Conservation (phyloP, 2,329 filamentous ascomycete genomes). For the Zymoseptoria brevis region DNA sequence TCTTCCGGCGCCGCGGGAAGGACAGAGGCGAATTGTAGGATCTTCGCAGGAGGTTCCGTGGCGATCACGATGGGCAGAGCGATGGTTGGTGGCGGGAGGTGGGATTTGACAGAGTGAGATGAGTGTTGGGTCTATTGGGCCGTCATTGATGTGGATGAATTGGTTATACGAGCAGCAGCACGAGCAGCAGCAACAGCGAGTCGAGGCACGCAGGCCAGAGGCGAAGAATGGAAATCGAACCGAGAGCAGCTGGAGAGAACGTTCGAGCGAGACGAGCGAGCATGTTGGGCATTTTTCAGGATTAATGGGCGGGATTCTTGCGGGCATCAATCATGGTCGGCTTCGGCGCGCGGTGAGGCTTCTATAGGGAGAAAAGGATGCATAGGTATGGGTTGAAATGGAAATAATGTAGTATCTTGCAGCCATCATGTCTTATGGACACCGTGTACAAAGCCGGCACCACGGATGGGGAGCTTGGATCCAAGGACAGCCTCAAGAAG, state of each 20-base stretch:
- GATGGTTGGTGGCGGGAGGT: background rate
- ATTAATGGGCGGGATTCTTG: background rate
- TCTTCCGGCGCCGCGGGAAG: conserved; percentile 82
- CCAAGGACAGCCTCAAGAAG: background rate
- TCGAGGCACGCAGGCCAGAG: background rate
- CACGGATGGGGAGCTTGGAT: background rate
- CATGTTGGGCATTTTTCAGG: background rate
- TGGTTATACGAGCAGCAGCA: background rate
- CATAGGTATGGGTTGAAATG: background rate
- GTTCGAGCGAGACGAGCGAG: background rate
- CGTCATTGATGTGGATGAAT: background rate
- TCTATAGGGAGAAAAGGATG: background rate
- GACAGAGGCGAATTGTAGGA: conserved; percentile 28
- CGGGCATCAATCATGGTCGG: background rate
- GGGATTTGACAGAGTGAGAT: background rate
- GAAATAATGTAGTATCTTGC: background rate
- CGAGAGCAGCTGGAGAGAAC: background rate
- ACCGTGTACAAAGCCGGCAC: conserved; percentile 7
- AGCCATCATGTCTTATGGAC: conserved; percentile 1
- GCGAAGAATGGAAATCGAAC: background rate
- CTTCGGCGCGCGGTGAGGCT: background rate
- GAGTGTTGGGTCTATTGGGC: background rate
- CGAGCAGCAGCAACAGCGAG: background rate
- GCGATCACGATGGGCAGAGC: background rate
- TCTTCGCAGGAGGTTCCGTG: background rate